Conservation (phyloP, 1,284 basidiomycete species). For the Fomitopsis betulina region DNA sequence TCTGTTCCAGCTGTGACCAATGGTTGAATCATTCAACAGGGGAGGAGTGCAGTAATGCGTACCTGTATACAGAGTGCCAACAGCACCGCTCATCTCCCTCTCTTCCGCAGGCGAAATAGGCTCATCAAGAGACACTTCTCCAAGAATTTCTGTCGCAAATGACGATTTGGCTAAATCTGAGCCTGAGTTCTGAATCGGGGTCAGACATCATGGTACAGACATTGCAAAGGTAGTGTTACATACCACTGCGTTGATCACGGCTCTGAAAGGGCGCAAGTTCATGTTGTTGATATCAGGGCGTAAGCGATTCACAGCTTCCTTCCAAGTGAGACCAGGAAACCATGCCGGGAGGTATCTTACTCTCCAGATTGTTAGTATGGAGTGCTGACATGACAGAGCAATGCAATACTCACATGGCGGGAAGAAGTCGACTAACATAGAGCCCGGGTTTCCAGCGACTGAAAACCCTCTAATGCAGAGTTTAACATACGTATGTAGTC, state of each 20-base stretch:
- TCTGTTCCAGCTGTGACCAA: neutral
- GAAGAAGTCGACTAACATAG: constrained; percentile 16
- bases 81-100: constrained; percentile 51
- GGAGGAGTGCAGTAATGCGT: neutral
- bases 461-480: constrained; percentile 6
- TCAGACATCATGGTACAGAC: too few relatives aligned
- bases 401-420: constrained; percentile 9
- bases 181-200: constrained; percentile 29
- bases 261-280: constrained; percentile 29
- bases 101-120: constrained; percentile 30
- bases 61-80: constrained; percentile 44
- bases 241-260: constrained; percentile 16
- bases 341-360: constrained; percentile 42
- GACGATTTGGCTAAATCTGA: constrained; percentile 44
- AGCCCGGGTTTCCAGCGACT: constrained; percentile 12
- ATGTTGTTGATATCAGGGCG: constrained; percentile 26
- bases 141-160: constrained; percentile 49
- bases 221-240: neutral
- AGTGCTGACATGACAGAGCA: too few relatives aligned
- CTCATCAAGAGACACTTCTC: constrained; percentile 13
- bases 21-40: neutral
- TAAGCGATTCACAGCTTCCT: constrained; percentile 35
- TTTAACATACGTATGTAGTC: constrained; percentile 11
- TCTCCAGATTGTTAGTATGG: neutral
- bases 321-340: constrained; percentile 47